Percentiles rank a stretch among this genome's conserved stretches.
Conservation (phyloP, 139 green algal genomes). For the Prasinococcaceae sp. region DNA sequence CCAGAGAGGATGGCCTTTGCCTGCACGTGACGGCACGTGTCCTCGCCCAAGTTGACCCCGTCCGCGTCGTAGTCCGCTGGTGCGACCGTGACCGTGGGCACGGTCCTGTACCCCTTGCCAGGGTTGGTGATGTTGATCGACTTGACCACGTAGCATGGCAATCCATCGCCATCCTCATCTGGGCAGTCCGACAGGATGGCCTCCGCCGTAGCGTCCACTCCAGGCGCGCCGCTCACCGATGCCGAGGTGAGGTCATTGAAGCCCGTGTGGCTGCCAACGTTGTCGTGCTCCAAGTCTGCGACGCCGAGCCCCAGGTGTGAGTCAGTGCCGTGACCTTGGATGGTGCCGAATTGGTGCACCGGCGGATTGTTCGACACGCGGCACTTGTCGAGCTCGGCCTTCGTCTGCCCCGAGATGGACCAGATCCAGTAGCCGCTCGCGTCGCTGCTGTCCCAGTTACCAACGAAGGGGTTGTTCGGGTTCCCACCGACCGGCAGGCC, state of each 20-base stretch:
- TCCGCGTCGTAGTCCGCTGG: too few relatives aligned
- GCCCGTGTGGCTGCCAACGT: background rate
- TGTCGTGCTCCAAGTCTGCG: background rate
- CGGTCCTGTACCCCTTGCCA: background rate
- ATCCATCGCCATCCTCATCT: too few relatives aligned
- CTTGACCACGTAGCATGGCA: too few relatives aligned
- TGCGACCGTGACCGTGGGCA: background rate
- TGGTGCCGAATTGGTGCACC: background rate
- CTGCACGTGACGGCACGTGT: background rate
- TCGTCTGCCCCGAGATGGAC: background rate
- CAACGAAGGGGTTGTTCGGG: too few relatives aligned
- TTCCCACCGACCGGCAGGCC: too few relatives aligned
- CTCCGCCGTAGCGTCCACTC: background rate
- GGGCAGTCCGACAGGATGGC: background rate
- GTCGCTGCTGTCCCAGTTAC: too few relatives aligned
- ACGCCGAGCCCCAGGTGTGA: background rate
- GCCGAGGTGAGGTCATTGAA: background rate
- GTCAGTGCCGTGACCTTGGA: conserved; percentile 5
- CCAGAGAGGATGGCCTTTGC: background rate
- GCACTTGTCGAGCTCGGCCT: background rate
- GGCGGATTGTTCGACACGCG: conserved; percentile 8
- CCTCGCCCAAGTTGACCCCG: too few relatives aligned
- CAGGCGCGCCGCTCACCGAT: background rate
- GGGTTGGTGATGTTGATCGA: background rate
- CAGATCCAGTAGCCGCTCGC: conserved; percentile 12